Evolutionary conservation across 2,329 filamentous ascomycete genomes (phyloP), one percentile per base, ranked within the genome.

Genomic region (Neoarthrinium moseri): DNA sequence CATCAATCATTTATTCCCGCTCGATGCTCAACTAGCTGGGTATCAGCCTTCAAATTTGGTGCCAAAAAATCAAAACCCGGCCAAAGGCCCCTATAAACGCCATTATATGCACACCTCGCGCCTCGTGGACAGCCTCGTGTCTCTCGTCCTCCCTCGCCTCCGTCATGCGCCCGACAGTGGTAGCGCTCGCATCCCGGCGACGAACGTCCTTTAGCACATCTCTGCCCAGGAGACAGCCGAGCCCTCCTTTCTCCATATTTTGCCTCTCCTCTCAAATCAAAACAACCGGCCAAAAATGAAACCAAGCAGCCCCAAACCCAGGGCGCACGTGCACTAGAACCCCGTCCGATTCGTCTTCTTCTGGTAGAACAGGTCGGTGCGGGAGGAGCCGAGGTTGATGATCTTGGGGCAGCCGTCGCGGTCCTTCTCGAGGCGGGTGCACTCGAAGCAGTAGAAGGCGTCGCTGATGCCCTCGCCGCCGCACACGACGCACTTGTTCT

Each of bases 401-500:
- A 99, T 99, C 82, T 99, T 99, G 44, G 94, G 94, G 69, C 94
- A 99, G 2, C 94, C 94, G 65, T 99, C 94, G 50, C 94, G 78
- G 66, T 99, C 94, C 72, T 97, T 99, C 68, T 99, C 94, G 13
- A 99, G 74, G 6, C 94, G 81, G 48, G 94, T 99, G 68, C 94
- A 99, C 72, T 99, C 94, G 65, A 97, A 97, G 77, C 94, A 99
- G 75, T 99, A 99, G 70, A 97, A 97, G 40, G 94, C 94, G 67
- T 99, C 94, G 26, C 88, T 94, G 66, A 99, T 99, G 23, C 94
- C 94, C 73, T 97, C 94, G 59, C 94, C 94, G 66, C 94, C 94
- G 71, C 94, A 99, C 34, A 99, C 94, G 57, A 99, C 91, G 67
- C 94, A 99, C 71, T 99, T 99, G 77, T 99, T 99, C 74, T 97